These are phyloP conservation scores for Schizothecium vesticola DNA, from an alignment of 495 filamentous ascomycete genomes.

Conservation along the genomic window DNA sequence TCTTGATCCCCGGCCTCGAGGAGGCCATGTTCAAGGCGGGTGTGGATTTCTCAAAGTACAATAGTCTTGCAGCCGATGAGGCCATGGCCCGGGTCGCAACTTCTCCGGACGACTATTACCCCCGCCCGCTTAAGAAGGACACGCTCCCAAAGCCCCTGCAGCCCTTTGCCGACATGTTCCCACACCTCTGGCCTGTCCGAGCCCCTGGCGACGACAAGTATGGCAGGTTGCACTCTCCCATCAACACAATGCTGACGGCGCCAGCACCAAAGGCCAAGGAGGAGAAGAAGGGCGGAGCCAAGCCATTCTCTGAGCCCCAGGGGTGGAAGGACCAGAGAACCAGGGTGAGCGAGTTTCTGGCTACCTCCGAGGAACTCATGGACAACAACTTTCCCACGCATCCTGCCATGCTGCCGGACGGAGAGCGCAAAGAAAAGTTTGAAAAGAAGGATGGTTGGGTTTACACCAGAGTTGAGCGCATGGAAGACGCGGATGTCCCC, in stretches of 20 bases:
- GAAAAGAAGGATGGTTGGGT: conserved; percentile 69
- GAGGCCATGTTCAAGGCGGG: conserved; percentile 78
- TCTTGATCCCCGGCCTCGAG: conserved; percentile 91
- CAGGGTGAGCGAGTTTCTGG: conserved; percentile 69
- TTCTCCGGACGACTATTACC: conserved; percentile 66
- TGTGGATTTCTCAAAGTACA: conserved; percentile 47
- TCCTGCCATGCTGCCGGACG: conserved; percentile 54
- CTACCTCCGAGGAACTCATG: conserved; percentile 62
- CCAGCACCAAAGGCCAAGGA: conserved; percentile 59
- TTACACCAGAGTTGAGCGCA: conserved; percentile 61
- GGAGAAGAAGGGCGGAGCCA: conserved; percentile 49
- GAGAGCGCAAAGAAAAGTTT: conserved; percentile 40
- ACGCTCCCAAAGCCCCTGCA: conserved; percentile 58
- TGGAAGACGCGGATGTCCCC: conserved; percentile 62
- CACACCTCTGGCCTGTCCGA: conserved; percentile 81
- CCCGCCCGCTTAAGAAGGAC: conserved; percentile 55
- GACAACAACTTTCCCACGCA: conserved; percentile 80
- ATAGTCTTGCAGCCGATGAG: conserved; percentile 28
- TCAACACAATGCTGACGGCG: conserved; percentile 67
- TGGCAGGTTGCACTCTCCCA: conserved; percentile 73
- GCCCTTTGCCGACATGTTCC: conserved; percentile 75
- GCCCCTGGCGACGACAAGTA: conserved; percentile 79
- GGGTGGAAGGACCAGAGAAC: conserved; percentile 65
- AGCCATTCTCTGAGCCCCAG: conserved; percentile 52
- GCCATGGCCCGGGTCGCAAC: conserved; percentile 30